Conservation (phyloP, 2,329 filamentous ascomycete genomes). For the Paraphoma chrysanthemicola region DNA sequence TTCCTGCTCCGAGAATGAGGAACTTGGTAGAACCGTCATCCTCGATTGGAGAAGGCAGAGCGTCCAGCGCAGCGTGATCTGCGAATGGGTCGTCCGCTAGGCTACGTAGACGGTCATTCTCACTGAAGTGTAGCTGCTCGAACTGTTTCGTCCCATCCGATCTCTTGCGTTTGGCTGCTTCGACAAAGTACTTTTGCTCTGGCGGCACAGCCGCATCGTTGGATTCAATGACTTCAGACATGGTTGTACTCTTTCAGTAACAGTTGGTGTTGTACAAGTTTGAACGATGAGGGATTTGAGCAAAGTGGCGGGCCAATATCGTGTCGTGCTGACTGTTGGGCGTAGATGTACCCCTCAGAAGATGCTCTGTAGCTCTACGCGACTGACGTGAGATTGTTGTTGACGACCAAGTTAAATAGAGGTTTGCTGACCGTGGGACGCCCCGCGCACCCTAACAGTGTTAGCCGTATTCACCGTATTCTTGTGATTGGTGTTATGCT, state of each 20-base stretch:
- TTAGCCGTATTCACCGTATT: constrained; percentile 1
- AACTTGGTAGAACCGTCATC: constrained; percentile 20
- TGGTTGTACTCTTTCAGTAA: not conserved
- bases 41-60: constrained; percentile 8
- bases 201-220: constrained; percentile 9
- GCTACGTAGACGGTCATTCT: constrained; percentile 13
- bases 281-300: no score
- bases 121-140: constrained; percentile 16
- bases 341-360: not conserved
- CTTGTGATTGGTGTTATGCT: constrained; percentile 1
- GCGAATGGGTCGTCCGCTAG: constrained; percentile 20
- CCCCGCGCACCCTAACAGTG: not conserved
- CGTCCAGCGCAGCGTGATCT: constrained; percentile 21
- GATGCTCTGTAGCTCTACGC: not conserved
- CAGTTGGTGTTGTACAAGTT: no score
- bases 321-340: not conserved
- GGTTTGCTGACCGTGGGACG: not conserved
- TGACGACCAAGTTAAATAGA: not conserved
- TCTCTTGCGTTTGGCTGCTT: constrained; percentile 21
- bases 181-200: constrained; percentile 18
- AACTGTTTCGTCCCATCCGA: constrained; percentile 18
- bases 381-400: constrained; percentile 2
- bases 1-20: constrained; percentile 51
- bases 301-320: not conserved
- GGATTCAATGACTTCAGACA: constrained; percentile 8